phyloP scores from a whole-genome alignment of 164 flowering plant species.

The Brasenia schreberi region DNA sequence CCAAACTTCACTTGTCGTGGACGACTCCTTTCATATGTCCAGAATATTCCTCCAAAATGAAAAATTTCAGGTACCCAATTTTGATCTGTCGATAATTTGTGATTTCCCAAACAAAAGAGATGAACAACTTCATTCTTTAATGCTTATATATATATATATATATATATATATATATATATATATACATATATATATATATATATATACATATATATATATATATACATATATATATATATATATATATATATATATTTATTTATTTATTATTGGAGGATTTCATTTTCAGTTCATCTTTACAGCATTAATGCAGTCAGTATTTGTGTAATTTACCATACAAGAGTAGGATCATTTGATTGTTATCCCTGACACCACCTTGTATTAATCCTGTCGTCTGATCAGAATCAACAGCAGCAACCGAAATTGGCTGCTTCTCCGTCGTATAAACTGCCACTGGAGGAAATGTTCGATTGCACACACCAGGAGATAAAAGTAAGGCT shows the following conservation, averaged over 20 bases:
- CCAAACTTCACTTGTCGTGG: conserved; percentile 47
- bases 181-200: no score
- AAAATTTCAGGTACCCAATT: conserved; percentile 41
- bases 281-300: no score
- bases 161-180: no score
- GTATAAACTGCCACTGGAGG: neutral
- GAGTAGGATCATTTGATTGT: no score
- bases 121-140: no score
- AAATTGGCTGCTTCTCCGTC: neutral
- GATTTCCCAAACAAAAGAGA: neutral
- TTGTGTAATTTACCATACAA: no score
- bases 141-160: no score
- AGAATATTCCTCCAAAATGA: conserved; percentile 63
- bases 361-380: neutral
- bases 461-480: neutral
- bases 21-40: conserved; percentile 52
- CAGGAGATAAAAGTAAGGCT: neutral
- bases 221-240: no score
- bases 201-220: no score
- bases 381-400: neutral
- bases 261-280: no score
- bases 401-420: neutral
- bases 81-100: neutral
- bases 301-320: no score
- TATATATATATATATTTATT: no score